Evolutionary conservation across 805 yeast genomes (phyloP), one percentile per base, ranked within the genome.

Genomic region (Debaryomyces hansenii): DNA sequence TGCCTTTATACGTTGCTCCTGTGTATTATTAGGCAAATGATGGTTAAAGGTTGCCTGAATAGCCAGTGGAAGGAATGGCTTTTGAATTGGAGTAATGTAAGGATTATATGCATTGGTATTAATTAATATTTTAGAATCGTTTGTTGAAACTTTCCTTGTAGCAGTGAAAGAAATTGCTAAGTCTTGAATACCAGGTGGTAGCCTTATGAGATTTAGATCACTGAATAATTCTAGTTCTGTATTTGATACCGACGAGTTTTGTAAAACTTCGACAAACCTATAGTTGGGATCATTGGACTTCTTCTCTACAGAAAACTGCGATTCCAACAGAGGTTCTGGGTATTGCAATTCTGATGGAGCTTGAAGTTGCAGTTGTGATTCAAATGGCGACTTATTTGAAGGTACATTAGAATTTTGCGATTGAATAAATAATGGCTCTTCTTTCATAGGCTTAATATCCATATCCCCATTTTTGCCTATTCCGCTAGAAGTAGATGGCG

Each of bases 111-210:
- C 46, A 36, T 46, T 49, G 12, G 57, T 48, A 49, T 55, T 54
- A 16, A 54, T 48, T n/a, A 69, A 58, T 18, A 68, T 46, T 37
- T 56, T 57, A 28, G 57, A 57, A 42, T 53, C 58, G 21, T 59
- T 57, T 14, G 34, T 28, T 35, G 37, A 45, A 8, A 44, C 48
- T 35, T 60, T 58, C 50, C 73, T 60, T 21, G 65, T 60, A 1
- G 75, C 63, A 3, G 72, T 61, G 45, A 63, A 71, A 0, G 74
- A 66, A n/a, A 71, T 53, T 3, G 69, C 64, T 41, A 72, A 63
- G 47, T 69, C 70, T 52, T 73, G 77, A 20, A 73, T 63, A 8
- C 78, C 78, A 9, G 76, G 71, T 4, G 78, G 76, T 18, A 67
- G 48, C 41, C 53, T 63, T 18, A 65, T 55, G 41, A 73, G 61